A percentile compares a stretch with the other conserved stretches of the same genome.
Conservation (phyloP, 2,329 filamentous ascomycete genomes). For the Colletotrichum aenigma region DNA sequence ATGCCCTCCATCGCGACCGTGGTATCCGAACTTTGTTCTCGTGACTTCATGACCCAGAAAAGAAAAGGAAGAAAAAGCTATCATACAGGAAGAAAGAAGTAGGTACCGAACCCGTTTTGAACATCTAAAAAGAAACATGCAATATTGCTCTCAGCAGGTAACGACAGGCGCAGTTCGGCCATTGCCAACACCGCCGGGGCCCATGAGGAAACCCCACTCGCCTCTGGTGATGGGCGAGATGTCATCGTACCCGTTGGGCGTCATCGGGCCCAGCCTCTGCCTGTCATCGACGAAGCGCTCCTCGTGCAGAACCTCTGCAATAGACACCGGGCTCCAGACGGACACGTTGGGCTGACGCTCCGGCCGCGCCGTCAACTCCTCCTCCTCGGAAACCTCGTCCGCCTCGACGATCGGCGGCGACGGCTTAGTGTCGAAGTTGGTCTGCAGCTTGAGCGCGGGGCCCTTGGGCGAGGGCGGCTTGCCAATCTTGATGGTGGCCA, state of each 20-base stretch:
- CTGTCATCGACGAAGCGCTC: slow-evolving; percentile 16
- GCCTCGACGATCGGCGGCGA: background rate
- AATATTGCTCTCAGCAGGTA: slow-evolving; percentile 45
- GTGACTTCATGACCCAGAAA: background rate
- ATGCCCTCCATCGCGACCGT: background rate
- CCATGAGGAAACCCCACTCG: slow-evolving; percentile 67
- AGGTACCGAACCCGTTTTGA: background rate
- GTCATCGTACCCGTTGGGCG: slow-evolving; percentile 65
- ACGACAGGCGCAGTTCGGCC: slow-evolving; percentile 55
- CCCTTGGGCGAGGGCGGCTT: slow-evolving; percentile 23
- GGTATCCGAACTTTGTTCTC: slow-evolving; percentile 1
- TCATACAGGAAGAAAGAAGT: slow-evolving; percentile 1
- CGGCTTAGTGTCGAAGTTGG: slow-evolving; percentile 37
- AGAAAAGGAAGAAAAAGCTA: background rate
- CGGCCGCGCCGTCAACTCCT: slow-evolving; percentile 42
- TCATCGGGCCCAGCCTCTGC: slow-evolving; percentile 50
- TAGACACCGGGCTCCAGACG: slow-evolving; percentile 39
- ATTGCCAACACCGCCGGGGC: slow-evolving; percentile 46
- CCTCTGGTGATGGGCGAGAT: slow-evolving; percentile 66
- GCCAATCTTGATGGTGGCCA: slow-evolving; percentile 1
- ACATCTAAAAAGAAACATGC: background rate
- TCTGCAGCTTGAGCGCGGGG: slow-evolving; percentile 46
- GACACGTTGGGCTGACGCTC: slow-evolving; percentile 27
- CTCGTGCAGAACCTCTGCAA: slow-evolving; percentile 47
- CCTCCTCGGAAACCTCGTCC: slow-evolving; percentile 34